A percentile compares a stretch with the other conserved stretches of the same genome.
phyloP scores from a whole-genome alignment of 2,329 filamentous ascomycete species.

The Aspergillus pseudonomiae region DNA sequence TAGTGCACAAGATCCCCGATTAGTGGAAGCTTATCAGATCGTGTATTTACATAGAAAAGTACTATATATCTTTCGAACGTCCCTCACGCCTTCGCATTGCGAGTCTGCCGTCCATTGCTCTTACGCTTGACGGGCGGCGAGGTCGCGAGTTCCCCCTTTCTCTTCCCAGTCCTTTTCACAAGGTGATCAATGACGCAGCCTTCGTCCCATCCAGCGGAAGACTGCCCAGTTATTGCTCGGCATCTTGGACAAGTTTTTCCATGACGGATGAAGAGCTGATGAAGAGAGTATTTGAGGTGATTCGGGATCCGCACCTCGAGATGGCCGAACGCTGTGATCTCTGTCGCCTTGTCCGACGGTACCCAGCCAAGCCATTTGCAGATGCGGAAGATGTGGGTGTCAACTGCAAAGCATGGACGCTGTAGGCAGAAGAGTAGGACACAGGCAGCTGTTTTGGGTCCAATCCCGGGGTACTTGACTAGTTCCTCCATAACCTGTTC shows the following conservation, averaged over 20 bases:
- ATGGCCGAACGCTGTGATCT: slow-evolving; percentile 59
- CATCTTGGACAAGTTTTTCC: slow-evolving; percentile 65
- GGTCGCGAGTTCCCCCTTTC: slow-evolving; percentile 32
- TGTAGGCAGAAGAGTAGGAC: slow-evolving; percentile 67
- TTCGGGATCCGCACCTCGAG: slow-evolving; percentile 64
- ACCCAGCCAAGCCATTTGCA: slow-evolving; percentile 66
- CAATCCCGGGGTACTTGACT: slow-evolving; percentile 64
- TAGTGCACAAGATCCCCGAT: neutral
- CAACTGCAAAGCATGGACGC: slow-evolving; percentile 65
- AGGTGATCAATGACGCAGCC: slow-evolving; percentile 67
- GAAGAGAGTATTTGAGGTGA: slow-evolving; percentile 64
- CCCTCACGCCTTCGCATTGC: neutral
- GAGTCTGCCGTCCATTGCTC: neutral
- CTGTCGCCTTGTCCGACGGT: slow-evolving; percentile 50
- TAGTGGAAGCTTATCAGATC: neutral
- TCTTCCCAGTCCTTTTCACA: slow-evolving; percentile 59
- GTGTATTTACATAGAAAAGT: neutral
- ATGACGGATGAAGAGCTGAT: slow-evolving; percentile 64
- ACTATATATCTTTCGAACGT: neutral
- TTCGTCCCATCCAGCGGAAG: slow-evolving; percentile 64
- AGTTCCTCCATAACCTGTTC: slow-evolving; percentile 62
- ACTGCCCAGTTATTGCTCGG: slow-evolving; percentile 62
- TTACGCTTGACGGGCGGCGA: slow-evolving; percentile 6
- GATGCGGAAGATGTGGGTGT: slow-evolving; percentile 68
- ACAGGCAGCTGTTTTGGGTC: slow-evolving; percentile 68